phyloP scores from a whole-genome alignment of 352 stramenopile species.

The Albugo laibachii region DNA sequence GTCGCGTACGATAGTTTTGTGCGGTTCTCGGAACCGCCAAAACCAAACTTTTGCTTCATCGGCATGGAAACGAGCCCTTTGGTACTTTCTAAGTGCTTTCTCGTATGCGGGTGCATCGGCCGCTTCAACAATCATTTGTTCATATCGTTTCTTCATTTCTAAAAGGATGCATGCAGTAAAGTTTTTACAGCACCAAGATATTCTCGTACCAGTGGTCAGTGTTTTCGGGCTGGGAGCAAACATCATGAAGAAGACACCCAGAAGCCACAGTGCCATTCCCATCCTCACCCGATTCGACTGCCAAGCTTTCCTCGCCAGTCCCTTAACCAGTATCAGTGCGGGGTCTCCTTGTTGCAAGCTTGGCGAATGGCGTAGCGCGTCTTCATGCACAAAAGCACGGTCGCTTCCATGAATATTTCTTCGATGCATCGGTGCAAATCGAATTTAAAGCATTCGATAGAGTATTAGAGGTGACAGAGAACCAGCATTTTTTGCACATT shows the following conservation, averaged over 20 bases:
- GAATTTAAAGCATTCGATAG: no score
- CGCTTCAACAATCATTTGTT: constrained; percentile 48
- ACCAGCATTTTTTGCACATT: no score
- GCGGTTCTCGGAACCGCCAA: constrained; percentile 68
- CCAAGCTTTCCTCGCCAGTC: constrained; percentile 24
- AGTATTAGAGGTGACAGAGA: no score
- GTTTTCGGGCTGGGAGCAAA: constrained; percentile 28
- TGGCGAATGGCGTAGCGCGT: no score
- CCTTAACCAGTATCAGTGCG: constrained; percentile 27
- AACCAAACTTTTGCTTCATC: constrained; percentile 75
- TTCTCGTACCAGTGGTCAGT: constrained; percentile 19
- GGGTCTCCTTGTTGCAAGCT: constrained; percentile 12
- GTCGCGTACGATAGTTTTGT: constrained; percentile 27
- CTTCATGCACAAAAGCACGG: no score
- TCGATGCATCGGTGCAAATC: no score
- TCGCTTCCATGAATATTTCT: no score
- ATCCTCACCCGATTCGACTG: constrained; percentile 41
- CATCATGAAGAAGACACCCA: constrained; percentile 76
- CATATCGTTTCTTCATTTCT: constrained; percentile 55
- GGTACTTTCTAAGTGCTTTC: constrained; percentile 32
- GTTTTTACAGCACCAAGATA: background rate
- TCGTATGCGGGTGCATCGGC: constrained; percentile 64
- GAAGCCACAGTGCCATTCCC: constrained; percentile 37
- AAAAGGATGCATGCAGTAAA: background rate
- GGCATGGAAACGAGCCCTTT: constrained; percentile 25